Evolutionary conservation across 78 protist genomes (phyloP), one percentile per base, ranked within the genome.

Genomic region (Dictyostelium citrinum): DNA sequence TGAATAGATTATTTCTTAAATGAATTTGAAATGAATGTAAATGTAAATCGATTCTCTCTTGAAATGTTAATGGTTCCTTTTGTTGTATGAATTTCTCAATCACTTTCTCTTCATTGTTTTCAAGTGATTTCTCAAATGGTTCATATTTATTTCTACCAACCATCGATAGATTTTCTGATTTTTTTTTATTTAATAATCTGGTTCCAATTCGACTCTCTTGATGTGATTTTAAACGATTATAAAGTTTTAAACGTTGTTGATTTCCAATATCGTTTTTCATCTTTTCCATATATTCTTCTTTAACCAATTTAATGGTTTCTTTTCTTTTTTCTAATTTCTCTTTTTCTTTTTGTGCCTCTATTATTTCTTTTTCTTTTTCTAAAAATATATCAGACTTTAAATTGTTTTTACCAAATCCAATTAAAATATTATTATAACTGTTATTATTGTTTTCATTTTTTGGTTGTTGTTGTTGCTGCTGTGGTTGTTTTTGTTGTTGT

Each of bases 1-100:
- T 46, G 10, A 55, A 80, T 35, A 80, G 22, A 58, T 43, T 80
- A 22, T 58, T 58, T 27, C 31, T 14, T 17, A n/a, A 29, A 20
- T 55, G 11, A 16, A 80, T 17, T 45, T 55, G 72, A 6, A 80
- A 39, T n/a, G 84, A 80, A 80, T 80, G 64, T 6, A 55, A 55
- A 58, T 80, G 84, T 33, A 80, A 43, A 37, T 80, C 74, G 16
- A 80, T 6, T 80, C 84, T 46, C 2, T 80, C 84, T 49, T 33
- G 1, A 35, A 70, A 70, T 31, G 77, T 5, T 12, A 70, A 5
- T 33, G 76, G 39, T 12, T 70, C 46, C 1, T 68, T 24, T 29
- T 68, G 76, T 2, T n/a, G 20, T 64, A 1, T 64, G 27, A 11
- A 64, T 24, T 64, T 64, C 27, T 64, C 6, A 27, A 64, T 27